These are phyloP conservation scores for Hsuehochloa calcarea DNA, from an alignment of 176 grass and related monocot genomes.

Conservation along the genomic window DNA sequence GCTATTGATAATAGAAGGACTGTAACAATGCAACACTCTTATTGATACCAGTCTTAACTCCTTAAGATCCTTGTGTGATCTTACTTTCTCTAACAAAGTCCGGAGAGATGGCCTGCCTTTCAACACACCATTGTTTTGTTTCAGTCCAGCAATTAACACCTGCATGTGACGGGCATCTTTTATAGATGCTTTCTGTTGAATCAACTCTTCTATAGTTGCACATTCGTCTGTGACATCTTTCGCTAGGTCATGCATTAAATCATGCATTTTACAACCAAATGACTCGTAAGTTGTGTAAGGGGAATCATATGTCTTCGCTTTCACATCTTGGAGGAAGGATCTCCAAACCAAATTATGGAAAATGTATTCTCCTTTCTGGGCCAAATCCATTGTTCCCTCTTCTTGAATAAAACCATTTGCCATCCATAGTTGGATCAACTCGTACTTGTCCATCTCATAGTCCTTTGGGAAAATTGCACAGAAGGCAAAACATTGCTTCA, in stretches of 20 bases:
- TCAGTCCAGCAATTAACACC: no score
- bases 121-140: neutral
- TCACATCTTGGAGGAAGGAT: conserved; percentile 32
- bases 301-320: neutral
- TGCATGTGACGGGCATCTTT: neutral
- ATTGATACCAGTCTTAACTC: neutral
- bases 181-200: neutral
- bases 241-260: conserved; percentile 31
- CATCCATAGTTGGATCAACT: conserved; percentile 20
- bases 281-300: rapidly evolving
- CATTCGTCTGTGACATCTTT: neutral
- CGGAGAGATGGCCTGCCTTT: neutral
- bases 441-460: neutral
- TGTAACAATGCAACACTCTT: neutral
- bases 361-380: neutral
- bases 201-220: neutral
- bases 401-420: conserved; percentile 25
- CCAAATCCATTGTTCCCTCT: neutral
- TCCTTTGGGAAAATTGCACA: conserved; percentile 16
- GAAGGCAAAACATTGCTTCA: conserved; percentile 21
- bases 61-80: neutral
- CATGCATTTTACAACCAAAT: conserved; percentile 30
- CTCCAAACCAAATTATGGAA: conserved; percentile 11
- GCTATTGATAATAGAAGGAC: neutral
- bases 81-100: neutral